Base-by-base conservation (phyloP, 1,284 basidiomycete species). In the Abortiporus biennis region DNA sequence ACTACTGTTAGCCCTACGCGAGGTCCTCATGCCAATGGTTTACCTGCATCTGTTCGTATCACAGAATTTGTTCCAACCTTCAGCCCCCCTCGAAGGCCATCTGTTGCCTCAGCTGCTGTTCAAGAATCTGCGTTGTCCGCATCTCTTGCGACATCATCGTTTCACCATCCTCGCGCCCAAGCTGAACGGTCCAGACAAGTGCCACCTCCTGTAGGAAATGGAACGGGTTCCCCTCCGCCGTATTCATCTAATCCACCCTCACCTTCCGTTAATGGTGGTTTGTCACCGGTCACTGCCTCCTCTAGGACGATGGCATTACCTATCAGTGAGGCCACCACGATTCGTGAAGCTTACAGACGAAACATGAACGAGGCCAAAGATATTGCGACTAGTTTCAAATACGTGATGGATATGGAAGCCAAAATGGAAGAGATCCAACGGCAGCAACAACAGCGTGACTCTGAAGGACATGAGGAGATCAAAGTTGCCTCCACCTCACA, bases 111-210 rank as follows among this genome's bases (percentile, higher is more conserved):
- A n/a, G n/a, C n/a, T n/a, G n/a, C n/a, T n/a, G n/a, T n/a, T n/a
- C n/a, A n/a, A n/a, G n/a, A n/a, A n/a, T 87, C 85, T 42, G 74
- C 78, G 11, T 71, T 88, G 29, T 88, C 85, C 19, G 74, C 76
- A 12, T 87, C 85, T 20, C 64, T 88, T 24, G 78, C 71, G 8
- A 75, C 72, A 16, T 71, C 80, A 12, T 62, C 65, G 9, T 78
- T 85, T 52, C 73, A 82, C 46, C 68, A 78, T 52, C 72, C 76
- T 6, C 65, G 58, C 45, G 63, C 60, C 5, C 52, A 55, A 21
- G 33, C 42, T 29, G 45, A 48, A 40, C 31, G 36, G 17, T 29
- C 29, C 9, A 30, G 12, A 48, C 42, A 31, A 24, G 34, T 11
- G 30, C 37, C 20, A 5, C 6, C 17, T 25, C 31, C 5, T 6